Evolutionary conservation across 345 rosid genomes (phyloP).

Genomic region (Eucalyptus regnans): DNA sequence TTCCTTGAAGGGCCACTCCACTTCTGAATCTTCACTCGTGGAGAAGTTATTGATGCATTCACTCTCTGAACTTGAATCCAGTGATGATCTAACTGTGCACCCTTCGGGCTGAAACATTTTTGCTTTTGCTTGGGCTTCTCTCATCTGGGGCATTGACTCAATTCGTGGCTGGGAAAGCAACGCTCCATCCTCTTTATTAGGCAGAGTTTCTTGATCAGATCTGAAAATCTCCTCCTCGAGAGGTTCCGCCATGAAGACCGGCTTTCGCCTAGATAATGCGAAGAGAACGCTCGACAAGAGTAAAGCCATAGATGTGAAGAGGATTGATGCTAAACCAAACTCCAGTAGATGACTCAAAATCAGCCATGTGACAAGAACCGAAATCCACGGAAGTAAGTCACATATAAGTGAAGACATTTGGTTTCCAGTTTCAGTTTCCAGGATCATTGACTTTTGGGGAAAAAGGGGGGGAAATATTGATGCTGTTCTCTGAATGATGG

Average conservation of each 20-base stretch:
- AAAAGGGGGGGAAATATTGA: not conserved
- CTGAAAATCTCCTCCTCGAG: not conserved
- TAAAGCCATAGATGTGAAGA: not conserved
- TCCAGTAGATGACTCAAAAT: not conserved
- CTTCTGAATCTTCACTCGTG: conserved; percentile 1
- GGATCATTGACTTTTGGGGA: not conserved
- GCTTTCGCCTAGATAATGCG: not conserved
- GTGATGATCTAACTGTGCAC: not conserved
- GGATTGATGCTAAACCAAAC: not conserved
- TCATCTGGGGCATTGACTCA: not conserved
- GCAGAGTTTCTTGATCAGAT: not conserved
- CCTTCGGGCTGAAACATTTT: not conserved
- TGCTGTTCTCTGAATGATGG: not conserved
- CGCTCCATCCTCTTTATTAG: not conserved
- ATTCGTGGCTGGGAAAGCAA: not conserved
- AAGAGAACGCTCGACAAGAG: not conserved
- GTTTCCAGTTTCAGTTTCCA: not conserved
- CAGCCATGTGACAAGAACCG: not conserved
- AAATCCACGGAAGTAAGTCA: not conserved
- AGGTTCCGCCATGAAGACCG: not conserved
- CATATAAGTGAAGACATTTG: not conserved
- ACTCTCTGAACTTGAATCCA: not conserved
- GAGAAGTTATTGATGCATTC: not conserved
- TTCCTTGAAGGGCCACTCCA: conserved; percentile 19
- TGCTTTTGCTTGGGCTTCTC: not conserved